Evolutionary conservation across 179 eudicot species (phyloP).

Genomic region (Actinidia polygama): DNA sequence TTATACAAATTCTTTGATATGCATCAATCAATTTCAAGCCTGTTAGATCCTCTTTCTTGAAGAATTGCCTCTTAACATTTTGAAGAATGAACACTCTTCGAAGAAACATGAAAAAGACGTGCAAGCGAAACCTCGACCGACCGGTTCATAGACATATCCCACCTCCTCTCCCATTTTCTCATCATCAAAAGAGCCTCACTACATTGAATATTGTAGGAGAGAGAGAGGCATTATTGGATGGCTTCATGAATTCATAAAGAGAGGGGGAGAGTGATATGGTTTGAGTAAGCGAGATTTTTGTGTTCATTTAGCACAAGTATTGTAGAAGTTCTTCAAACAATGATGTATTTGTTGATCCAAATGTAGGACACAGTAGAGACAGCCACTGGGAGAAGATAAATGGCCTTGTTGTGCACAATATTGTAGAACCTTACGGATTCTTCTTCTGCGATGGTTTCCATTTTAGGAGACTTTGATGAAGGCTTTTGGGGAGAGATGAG

Average conservation of each 20-base stretch:
- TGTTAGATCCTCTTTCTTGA: too few species aligned
- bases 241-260: too few species aligned
- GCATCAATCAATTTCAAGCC: neutral
- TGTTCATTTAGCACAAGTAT: neutral
- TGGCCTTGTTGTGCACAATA: slow-evolving; percentile 15
- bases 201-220: neutral
- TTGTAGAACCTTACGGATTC: neutral
- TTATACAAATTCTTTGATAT: neutral
- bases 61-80: too few species aligned
- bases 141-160: neutral
- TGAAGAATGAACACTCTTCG: too few species aligned
- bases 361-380: slow-evolving; percentile 27
- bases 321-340: neutral
- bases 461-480: slow-evolving; percentile 23
- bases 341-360: slow-evolving; percentile 15
- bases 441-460: slow-evolving; percentile 34
- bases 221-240: neutral
- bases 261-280: neutral
- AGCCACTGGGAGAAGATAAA: slow-evolving; percentile 23
- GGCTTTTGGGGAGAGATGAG: slow-evolving; percentile 31
- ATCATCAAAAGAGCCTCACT: neutral
- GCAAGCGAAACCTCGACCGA: neutral
- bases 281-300: neutral
- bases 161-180: neutral
- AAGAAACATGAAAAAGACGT: neutral